Percentiles rank a stretch among this genome's conserved stretches.
These are phyloP conservation scores for Peronospora farinosa DNA, from an alignment of 352 stramenopile species.

Conservation along the genomic window DNA sequence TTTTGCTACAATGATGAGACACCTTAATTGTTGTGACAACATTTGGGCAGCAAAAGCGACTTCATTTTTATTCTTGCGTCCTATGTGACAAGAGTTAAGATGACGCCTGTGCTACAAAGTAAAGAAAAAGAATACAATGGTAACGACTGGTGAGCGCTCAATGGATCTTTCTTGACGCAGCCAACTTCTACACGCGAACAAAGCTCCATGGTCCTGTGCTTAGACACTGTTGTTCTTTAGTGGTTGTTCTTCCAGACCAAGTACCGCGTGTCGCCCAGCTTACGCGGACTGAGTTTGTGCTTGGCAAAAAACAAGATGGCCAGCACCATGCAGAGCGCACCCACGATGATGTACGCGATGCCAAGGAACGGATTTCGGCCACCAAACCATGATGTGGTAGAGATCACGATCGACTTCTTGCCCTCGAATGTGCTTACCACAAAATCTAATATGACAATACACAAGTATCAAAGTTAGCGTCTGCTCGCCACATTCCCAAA, in stretches of 20 bases:
- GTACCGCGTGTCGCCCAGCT: conserved; percentile 92
- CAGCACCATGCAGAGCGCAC: conserved; percentile 89
- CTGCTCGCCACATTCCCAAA: neutral
- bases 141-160: conserved; percentile 12
- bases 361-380: conserved; percentile 95
- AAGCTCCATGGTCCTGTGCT: conserved; percentile 7
- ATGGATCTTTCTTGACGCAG: conserved; percentile 13
- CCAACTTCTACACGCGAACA: conserved; percentile 19
- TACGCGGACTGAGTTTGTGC: conserved; percentile 91
- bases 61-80: conserved; percentile 20
- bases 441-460: conserved; percentile 78
- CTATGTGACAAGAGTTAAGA: conserved; percentile 13
- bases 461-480: conserved; percentile 5
- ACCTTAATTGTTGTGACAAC: neutral
- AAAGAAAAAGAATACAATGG: conserved; percentile 30
- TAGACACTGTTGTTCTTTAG: conserved; percentile 32
- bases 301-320: conserved; percentile 95
- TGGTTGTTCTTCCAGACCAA: conserved; percentile 95
- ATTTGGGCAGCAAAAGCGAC: conserved; percentile 14
- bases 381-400: conserved; percentile 94
- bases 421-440: conserved; percentile 92
- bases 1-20: conserved; percentile 6
- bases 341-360: conserved; percentile 94
- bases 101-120: conserved; percentile 16
- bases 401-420: conserved; percentile 95